Base-by-base conservation (phyloP, 108 stramenopile genomes). In the Cyclostephanos invisitatus region DNA sequence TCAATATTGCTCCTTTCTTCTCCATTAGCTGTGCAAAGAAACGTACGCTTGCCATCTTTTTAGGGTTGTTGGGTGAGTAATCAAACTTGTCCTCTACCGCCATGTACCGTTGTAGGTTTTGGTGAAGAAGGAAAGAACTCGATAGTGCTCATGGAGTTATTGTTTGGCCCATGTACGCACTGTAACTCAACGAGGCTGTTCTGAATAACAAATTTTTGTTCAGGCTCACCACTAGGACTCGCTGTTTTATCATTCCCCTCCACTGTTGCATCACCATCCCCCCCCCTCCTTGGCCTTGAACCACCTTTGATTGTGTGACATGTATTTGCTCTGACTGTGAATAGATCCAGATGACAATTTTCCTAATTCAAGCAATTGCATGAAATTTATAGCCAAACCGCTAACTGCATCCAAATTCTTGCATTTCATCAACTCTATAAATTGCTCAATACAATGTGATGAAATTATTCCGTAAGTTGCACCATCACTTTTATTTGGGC, bases 41-140 rank as follows among this genome's bases (percentile, higher is more conserved):
- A 55, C 54, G n/a, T 7, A 20, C 54, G 12, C 54, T 37, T 56
- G 65, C 56, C 28, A 53, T 51, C 37, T 46, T 42, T 32, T 67
- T 67, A 36, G 54, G 56, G 46, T 67, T 38, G 3, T 67, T 49
- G 4, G 22, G 48, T 35, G 2, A 5, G 14, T 6, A 55, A 24
- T 37, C 55, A 14, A 54, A 21, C 14, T 73, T 44, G 11, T 63
- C 18, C 17, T 63, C 72, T 36, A 36, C 21, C 37, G 37, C 35
- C 20, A 72, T 20, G 28, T 35, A 72, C 73, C 73, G 32, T 74
- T 74, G 67, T 74, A 66, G 40, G 65, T 44, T 55, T 74, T 74
- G 54, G 21, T 50, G 28, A 66, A 74, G 2, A 74, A 35, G n/a
- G 40, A 35, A 60, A 67, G 73, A n/a, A 74, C 73, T 44, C 73